Evolutionary conservation across 2,329 filamentous ascomycete species (phyloP).

Genomic region (Geosmithia putterillii): DNA sequence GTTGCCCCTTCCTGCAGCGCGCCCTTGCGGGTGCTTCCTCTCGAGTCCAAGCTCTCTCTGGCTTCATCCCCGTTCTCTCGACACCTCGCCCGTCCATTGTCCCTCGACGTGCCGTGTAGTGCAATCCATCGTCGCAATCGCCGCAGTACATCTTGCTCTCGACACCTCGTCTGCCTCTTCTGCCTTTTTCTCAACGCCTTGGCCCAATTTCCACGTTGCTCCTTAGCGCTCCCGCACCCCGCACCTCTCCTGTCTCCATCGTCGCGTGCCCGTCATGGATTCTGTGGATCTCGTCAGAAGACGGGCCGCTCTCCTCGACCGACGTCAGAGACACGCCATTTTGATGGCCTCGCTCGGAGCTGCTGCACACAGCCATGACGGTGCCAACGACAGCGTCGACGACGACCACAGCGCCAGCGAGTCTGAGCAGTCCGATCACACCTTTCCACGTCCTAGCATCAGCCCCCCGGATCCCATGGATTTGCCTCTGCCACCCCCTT

Average conservation of each 20-base stretch:
- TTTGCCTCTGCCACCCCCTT: neutral
- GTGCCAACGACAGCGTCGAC: too few species aligned
- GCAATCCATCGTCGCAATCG: neutral
- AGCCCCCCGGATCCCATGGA: neutral
- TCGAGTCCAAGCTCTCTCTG: neutral
- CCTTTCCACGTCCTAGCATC: too few species aligned
- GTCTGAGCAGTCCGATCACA: too few species aligned
- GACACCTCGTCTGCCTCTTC: neutral
- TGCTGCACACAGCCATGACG: neutral
- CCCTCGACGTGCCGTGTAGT: neutral
- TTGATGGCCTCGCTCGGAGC: neutral
- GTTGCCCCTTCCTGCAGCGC: constrained; percentile 13
- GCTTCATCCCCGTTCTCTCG: neutral
- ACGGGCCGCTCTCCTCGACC: neutral
- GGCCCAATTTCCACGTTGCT: neutral
- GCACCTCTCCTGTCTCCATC: neutral
- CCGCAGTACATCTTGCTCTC: neutral
- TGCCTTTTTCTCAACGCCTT: neutral
- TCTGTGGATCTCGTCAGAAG: neutral
- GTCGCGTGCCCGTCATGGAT: neutral
- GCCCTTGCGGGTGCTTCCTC: neutral
- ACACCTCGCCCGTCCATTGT: neutral
- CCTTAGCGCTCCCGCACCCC: neutral
- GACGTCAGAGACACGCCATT: neutral
- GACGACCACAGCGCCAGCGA: too few species aligned